phyloP scores from a whole-genome alignment of 306 rosid species.

The Quercus aquifolioides region DNA sequence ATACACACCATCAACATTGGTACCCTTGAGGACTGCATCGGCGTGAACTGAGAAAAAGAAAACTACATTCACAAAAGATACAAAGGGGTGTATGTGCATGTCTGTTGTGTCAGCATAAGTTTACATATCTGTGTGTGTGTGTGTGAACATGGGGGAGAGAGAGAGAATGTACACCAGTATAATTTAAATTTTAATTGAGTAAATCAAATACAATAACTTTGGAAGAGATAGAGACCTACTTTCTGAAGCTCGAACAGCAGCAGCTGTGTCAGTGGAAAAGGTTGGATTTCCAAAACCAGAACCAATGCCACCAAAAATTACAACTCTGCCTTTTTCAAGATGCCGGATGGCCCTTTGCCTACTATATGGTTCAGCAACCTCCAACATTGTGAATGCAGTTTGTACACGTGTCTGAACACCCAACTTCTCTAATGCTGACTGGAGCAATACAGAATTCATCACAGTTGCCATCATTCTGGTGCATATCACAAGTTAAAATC shows the following conservation, averaged over 20 bases:
- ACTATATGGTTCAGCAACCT: conserved; percentile 60
- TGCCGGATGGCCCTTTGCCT: conserved; percentile 70
- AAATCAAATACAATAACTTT: not conserved
- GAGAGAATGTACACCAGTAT: not conserved
- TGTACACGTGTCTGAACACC: conserved; percentile 70
- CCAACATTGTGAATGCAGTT: conserved; percentile 49
- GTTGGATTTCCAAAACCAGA: conserved; percentile 51
- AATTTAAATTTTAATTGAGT: not conserved
- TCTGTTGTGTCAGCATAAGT: not conserved
- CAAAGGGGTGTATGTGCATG: not conserved
- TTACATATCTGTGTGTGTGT: not conserved
- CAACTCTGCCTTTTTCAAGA: conserved; percentile 75
- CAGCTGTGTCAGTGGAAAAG: conserved; percentile 55
- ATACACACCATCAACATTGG: conserved; percentile 51
- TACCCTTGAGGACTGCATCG: conserved; percentile 61
- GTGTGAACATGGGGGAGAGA: not conserved
- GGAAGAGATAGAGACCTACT: conserved; percentile 19
- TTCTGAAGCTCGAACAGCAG: conserved; percentile 67
- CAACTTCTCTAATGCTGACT: conserved; percentile 67
- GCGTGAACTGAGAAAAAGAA: conserved; percentile 43
- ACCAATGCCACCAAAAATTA: conserved; percentile 63
- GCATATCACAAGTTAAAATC: not conserved
- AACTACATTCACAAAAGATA: conserved; percentile 5
- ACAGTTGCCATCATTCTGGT: conserved; percentile 67
- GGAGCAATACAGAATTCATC: conserved; percentile 63